Base-by-base conservation (phyloP, 768 basidiomycete species). In the Saitozyma podzolica region DNA sequence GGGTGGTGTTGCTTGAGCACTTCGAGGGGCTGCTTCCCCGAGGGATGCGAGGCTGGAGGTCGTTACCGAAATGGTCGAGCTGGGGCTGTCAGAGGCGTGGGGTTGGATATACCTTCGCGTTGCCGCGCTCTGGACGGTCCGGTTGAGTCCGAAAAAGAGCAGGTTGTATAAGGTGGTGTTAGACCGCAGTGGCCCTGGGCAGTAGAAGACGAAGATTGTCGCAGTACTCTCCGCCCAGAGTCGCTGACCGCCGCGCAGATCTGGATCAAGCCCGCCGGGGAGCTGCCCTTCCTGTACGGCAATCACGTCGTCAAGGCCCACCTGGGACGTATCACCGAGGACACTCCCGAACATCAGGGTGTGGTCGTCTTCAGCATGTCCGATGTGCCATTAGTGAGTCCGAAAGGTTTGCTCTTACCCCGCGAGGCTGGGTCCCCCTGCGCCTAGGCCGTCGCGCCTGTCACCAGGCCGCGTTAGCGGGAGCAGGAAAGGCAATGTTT, bases 191-290 rank as follows among this genome's bases (percentile, higher is more conserved):
- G 29, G 29, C 5, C 29, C 29, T 5, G 29, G 29, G 29, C 29
- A 29, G 29, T 29, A 29, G 29, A 29, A 29, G 29, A 29, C 29
- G 29, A 29, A 29, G 29, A 29, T 29, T 29, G 29, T 2, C 2
- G 29, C 29, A 5, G 5, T 5, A 29, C 29, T 5, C 29, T 29
- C 29, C 29, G 29, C 29, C 2, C 29, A 29, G 29, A 29, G 29
- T 29, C 29, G 29, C 29, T 29, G 5, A 29, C 29, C 29, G 2
- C 29, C 16, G 10, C 47, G 57, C 17, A 59, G 58, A 86, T 98
- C 16, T 99, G 96, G 96, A 92, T 99, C 78, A 99, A 99, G 80
- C 89, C 94, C 29, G 95, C 98, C 68, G 96, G 96, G 74, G 96
- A 99, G 81, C 95, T 99, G 89, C 96, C 96, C 0, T 99, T 95